A percentile compares a stretch with the other conserved stretches of the same genome.
These are phyloP conservation scores for Sindora glabra DNA, from an alignment of 306 rosid species.

Conservation along the genomic window DNA sequence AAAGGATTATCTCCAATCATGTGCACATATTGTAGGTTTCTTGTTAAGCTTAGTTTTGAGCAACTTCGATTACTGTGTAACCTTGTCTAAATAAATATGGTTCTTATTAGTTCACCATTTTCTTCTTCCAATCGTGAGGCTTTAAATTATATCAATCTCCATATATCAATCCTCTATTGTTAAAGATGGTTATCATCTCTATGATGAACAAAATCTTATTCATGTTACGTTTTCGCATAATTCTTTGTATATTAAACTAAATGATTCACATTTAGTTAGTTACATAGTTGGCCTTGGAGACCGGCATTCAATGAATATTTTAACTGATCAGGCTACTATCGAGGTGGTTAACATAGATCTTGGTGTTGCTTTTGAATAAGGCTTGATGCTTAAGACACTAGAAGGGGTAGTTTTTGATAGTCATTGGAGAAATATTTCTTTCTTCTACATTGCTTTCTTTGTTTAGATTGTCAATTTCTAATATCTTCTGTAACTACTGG, in stretches of 20 bases:
- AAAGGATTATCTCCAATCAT: constrained; percentile 1
- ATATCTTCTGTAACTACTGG: constrained; percentile 13
- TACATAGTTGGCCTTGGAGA: constrained; percentile 93
- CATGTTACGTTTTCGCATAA: not conserved
- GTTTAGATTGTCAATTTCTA: not conserved
- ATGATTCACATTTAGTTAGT: constrained; percentile 46
- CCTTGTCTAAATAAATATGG: not conserved
- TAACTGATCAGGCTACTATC: constrained; percentile 84
- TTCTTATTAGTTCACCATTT: not conserved
- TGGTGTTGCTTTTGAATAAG: constrained; percentile 97
- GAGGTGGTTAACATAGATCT: constrained; percentile 98
- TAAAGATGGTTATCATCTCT: not conserved
- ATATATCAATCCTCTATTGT: not conserved
- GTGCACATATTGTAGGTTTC: not conserved
- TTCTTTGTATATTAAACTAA: not conserved
- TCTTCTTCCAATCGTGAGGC: not conserved
- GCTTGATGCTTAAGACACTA: constrained; percentile 96
- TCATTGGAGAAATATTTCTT: not conserved
- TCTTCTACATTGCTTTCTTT: not conserved
- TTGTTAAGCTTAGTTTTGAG: too few species aligned
- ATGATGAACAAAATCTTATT: not conserved
- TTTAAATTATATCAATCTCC: too few species aligned
- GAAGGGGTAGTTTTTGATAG: constrained; percentile 57
- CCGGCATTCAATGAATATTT: constrained; percentile 85
- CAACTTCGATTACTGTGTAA: too few species aligned